Evolutionary conservation across 108 stramenopile genomes (phyloP), one percentile per base, ranked within the genome.

Genomic region (Parmales sp.): DNA sequence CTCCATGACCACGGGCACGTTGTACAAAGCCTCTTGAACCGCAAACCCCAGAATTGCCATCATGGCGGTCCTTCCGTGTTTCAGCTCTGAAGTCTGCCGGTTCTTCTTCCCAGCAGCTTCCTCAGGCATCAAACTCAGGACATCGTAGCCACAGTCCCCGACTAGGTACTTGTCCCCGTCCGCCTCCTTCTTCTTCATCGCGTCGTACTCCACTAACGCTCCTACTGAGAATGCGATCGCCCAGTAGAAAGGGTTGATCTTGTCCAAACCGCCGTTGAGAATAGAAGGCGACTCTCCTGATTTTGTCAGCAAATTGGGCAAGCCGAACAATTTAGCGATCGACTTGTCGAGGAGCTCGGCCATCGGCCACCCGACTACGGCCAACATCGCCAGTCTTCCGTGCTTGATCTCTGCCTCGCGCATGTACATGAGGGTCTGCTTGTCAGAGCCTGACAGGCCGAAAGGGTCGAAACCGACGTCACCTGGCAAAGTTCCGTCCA

Each of bases 41-140:
- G 72, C 85, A 68, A 89, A 91, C 63, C 92, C 92, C 51, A 86
- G 70, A 65, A 88, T 79, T 38, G 88, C 92, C 79, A 93, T 81
- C 94, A 95, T 95, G 41, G 91, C 89, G 66, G 91, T 45, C 22
- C 94, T 76, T 25, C 94, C 94, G 70, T 95, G 83, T 83, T 91
- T 92, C 63, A 90, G 64, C 68, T 91, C 90, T 50, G 85, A 84
- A 7, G 81, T 83, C 73, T 78, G 79, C 86, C 89, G 9, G 20
- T 50, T 18, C 68, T 80, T 68, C 71, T 80, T 77, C 18, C 78
- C 86, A 16, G 65, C 75, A 45, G 81, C 79, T 68, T 89, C 86
- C n/a, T 76, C 45, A 1, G 90, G 90, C 70, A 82, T 76, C 25
- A 92, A 66, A 19, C 72, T 68, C 8, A 89, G 44, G 9, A 87